Base-by-base conservation (phyloP, 495 filamentous ascomycete species). In the Cenococcum geophilum region DNA sequence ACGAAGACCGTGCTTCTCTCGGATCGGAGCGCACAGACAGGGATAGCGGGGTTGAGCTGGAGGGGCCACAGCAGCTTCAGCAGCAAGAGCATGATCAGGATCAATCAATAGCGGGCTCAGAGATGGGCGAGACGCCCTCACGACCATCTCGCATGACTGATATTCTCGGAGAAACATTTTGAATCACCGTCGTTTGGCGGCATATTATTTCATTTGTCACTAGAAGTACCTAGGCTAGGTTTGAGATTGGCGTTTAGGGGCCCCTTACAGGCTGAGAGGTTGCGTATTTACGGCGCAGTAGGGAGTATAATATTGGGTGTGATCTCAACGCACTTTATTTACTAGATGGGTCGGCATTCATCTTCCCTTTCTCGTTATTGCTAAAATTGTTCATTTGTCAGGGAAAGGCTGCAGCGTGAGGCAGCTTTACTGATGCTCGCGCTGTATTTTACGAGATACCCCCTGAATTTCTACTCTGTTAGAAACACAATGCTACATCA, bases 21-120 rank as follows among this genome's bases (percentile, higher is more conserved):
- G 57, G 27, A 18, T 62, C 66, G n/a, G 55, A 57, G 10, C 61
- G 58, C 10, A 64, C 66, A 49, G 66, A 68, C 37, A 52, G 66
- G 36, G 66, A 68, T 50, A 65, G 62, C 47, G 66, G 66, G 14
- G 53, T 68, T 40, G 66, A 68, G 49, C 16, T 68, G 11, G 66
- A 68, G 16, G 66, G 58, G 16, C 40, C 57, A 14, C 55, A 68
- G 37, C 59, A 56, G 18, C 25, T 52, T 14, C 20, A 52, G 21
- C 16, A 14, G 20, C 49, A 23, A 52, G 20, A 23, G 49, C 21
- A 52, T 2, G 18, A 35, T 37, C 35, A 58, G 4, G 63, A 54
- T 0, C 32, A 60, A 34, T 53, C 50, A 21, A 55, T 51, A 6
- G 48, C 53, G 1, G 57, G 62, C 18, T 65, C 62, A 25, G 57